Base-by-base conservation (phyloP, 495 filamentous ascomycete genomes). In the Umbilicaria muhlenbergii region DNA sequence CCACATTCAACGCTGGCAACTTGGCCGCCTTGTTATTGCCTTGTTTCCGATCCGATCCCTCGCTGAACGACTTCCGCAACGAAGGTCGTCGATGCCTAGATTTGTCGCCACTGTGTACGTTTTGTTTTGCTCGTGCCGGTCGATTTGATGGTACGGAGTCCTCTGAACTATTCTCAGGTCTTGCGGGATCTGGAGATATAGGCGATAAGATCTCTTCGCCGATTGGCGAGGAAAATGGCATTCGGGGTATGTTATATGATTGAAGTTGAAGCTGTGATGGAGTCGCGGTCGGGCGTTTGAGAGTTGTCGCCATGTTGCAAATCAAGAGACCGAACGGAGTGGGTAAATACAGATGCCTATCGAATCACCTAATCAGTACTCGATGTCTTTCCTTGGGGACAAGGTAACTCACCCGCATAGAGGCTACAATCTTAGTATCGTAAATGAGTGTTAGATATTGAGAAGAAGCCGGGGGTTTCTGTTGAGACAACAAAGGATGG, bases 1-100 rank as follows among this genome's bases (percentile, higher is more conserved):
- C 69, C 4, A 87, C 51, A 49, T 71, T 83, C 54, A 86, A 67
- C 3, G 78, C 80, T 11, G 71, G 73, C 51, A 60, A 58, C 32
- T 62, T 65, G 15, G 64, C 67, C 24, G 24, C 24, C 44, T 72
- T 79, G 46, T 73, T 73, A 2, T 64, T 68, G 46, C 65, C 70
- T 55, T 74, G 69, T 39, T 69, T 58, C 8, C 58, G 58, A 32
- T 56, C 64, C 5, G 69, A 74, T 49, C 62, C 70, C 11, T 65
- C 52, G 32, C 70, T 57, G 12, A 36, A 55, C 18, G 61, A 47
- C 43, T 51, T 65, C 18, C 58, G 58, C 1, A 61, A 51, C 0
- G 63, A 63, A 36, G 57, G 58, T 32, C 51, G 35, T 36, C 34
- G 21, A 15, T 17, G 14, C 19, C 11, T 28, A 12, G 31, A 7